phyloP scores from a whole-genome alignment of 2,329 filamentous ascomycete genomes.

The Colletotrichum scovillei region DNA sequence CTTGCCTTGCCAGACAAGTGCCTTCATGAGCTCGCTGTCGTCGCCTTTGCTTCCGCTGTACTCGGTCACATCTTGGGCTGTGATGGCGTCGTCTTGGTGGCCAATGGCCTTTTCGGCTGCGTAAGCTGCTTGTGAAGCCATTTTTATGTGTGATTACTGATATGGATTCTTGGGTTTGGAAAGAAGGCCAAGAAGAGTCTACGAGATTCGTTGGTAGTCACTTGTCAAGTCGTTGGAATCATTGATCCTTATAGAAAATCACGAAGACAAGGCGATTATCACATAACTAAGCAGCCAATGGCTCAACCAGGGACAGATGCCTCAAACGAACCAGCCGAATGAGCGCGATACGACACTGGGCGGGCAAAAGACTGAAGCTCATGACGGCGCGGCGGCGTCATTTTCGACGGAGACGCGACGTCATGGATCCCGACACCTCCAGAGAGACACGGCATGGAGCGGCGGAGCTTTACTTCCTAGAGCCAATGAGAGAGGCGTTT shows the following conservation, averaged over 20 bases:
- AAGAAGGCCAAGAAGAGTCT: background rate
- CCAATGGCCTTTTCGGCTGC: slow-evolving; percentile 75
- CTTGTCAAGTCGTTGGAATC: background rate
- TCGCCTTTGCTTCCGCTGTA: slow-evolving; percentile 59
- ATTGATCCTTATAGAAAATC: background rate
- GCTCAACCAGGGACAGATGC: background rate
- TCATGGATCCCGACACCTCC: slow-evolving; percentile 15
- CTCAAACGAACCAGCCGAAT: background rate
- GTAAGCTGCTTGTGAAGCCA: slow-evolving; percentile 75
- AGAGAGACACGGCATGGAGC: slow-evolving; percentile 5
- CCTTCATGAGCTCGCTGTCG: slow-evolving; percentile 76
- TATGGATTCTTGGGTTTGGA: background rate
- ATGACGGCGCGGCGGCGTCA: slow-evolving; percentile 31
- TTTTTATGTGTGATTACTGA: slow-evolving; percentile 43
- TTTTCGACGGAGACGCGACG: slow-evolving; percentile 21
- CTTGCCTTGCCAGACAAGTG: slow-evolving; percentile 85
- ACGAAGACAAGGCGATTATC: background rate
- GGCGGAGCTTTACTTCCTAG: background rate
- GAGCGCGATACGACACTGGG: background rate
- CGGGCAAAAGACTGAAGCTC: background rate
- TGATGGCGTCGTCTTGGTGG: slow-evolving; percentile 73
- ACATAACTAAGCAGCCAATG: background rate
- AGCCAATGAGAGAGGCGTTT: slow-evolving; percentile 11
- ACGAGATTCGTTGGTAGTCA: background rate
- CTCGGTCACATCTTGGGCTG: slow-evolving; percentile 76